Evolutionary conservation across 306 rosid genomes (phyloP), one percentile per base, ranked within the genome.

Genomic region (Macrotyloma uniflorum): DNA sequence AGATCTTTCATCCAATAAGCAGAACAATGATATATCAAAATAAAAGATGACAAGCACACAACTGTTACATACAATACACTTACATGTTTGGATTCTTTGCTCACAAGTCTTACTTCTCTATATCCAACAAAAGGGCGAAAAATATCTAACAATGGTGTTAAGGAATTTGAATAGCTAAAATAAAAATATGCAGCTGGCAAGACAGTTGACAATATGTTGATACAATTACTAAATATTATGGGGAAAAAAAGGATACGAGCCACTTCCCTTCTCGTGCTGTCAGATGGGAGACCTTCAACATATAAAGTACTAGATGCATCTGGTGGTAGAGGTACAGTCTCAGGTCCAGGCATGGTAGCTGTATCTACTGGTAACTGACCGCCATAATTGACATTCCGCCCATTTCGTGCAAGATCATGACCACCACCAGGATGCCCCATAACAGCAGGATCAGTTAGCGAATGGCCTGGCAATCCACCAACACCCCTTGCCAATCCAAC

Each of bases 81-180:
- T 86, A 91, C 98, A 32, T 85, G 91, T 83, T 90, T 87, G 74
- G 97, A 87, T 79, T 89, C 98, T 84, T 93, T 93, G 89, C 76
- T 89, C 78, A 91, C 97, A 55, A 93, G 94, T 78, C 98, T 93
- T 81, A 91, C 91, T 85, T 89, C 94, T 85, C 90, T 90, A 82
- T 93, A 93, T 74, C 97, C 96, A 47, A 90, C 96, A 88, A 93
- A 93, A 67, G 98, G 98, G 47, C 94, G 95, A 70, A 93, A 93
- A 71, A 93, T 93, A 88, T 89, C 97, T 93, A 54, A 33, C 75
- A 20, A 54, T 38, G 7, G 6, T 45, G 78, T 78, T 50, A 84
- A 84, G 88, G 88, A 81, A 74, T 13, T 53, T 42, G 40, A 77
- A 75, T 20, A 58, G 42, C 32, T 22, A 57, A 64, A 23, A 14